phyloP scores from a whole-genome alignment of 805 yeast species.

The Helenozyma rhizophorensis region DNA sequence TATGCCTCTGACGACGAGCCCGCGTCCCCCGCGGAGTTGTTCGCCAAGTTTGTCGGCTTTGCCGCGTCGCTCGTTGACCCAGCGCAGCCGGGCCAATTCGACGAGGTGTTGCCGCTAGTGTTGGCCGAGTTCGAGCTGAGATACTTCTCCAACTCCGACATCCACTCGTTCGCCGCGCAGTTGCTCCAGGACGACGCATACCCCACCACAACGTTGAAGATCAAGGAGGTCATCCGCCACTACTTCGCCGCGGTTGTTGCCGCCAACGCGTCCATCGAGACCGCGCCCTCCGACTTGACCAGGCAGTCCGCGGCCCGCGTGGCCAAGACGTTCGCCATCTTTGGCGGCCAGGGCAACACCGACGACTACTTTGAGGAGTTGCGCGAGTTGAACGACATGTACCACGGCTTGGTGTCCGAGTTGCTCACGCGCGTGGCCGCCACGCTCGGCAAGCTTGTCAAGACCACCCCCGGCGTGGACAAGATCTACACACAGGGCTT shows the following conservation, averaged over 20 bases:
- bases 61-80: constrained; percentile 48
- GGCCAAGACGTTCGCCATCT: constrained; percentile 74
- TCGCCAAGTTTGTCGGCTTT: constrained; percentile 79
- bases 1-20: constrained; percentile 87
- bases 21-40: constrained; percentile 75
- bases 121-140: constrained; percentile 81
- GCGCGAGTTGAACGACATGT: constrained; percentile 74
- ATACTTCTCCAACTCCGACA: constrained; percentile 61
- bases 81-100: constrained; percentile 49
- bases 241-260: constrained; percentile 50
- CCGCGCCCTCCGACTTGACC: constrained; percentile 46
- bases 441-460: constrained; percentile 62
- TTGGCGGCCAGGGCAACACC: constrained; percentile 99
- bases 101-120: constrained; percentile 65
- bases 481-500: constrained; percentile 93
- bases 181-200: constrained; percentile 51
- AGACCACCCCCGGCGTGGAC: constrained; percentile 70
- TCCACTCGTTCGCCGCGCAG: constrained; percentile 81
- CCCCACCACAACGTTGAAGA: constrained; percentile 69
- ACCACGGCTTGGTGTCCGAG: constrained; percentile 69
- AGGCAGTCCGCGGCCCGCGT: constrained; percentile 52
- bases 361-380: constrained; percentile 97
- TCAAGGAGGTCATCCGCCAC: constrained; percentile 69
- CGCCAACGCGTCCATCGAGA: constrained; percentile 22
- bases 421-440: constrained; percentile 67